A percentile compares a stretch with the other conserved stretches of the same genome.
Evolutionary conservation across 345 rosid species (phyloP).

Genomic region (Trapa bicornis): DNA sequence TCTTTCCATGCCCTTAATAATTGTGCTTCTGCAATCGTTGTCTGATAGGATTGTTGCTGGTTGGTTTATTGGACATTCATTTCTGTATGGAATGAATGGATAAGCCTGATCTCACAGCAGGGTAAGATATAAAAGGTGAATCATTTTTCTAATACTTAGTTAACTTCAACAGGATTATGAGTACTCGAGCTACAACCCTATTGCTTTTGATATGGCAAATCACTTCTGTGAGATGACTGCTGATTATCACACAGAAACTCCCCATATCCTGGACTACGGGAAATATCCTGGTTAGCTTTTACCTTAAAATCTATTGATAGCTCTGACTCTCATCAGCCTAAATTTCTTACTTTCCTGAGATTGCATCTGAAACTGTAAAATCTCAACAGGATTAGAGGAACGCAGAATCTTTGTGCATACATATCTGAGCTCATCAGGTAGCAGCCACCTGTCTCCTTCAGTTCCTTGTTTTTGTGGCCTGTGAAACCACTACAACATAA

Average conservation of each 20-base stretch:
- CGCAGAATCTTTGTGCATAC: conserved; percentile 40
- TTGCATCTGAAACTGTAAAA: conserved; percentile 3
- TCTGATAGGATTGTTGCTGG: not conserved
- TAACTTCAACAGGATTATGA: conserved; percentile 65
- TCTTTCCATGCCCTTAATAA: not conserved
- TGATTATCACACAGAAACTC: conserved; percentile 74
- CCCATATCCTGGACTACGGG: conserved; percentile 66
- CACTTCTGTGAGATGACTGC: conserved; percentile 98
- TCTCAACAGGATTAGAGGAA: conserved; percentile 52
- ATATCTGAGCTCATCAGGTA: conserved; percentile 64
- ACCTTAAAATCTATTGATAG: not conserved
- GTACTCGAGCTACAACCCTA: conserved; percentile 77
- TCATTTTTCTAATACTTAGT: not conserved
- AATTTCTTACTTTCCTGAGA: not conserved
- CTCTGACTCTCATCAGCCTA: not conserved
- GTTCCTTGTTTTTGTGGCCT: not conserved
- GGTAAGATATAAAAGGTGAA: not conserved
- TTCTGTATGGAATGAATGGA: not conserved
- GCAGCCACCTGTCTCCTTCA: not conserved
- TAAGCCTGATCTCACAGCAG: not conserved
- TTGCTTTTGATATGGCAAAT: conserved; percentile 85
- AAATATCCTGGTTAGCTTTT: conserved; percentile 67
- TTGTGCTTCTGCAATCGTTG: not conserved
- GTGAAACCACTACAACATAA: not conserved
- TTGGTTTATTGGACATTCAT: not conserved